A percentile compares a stretch with the other conserved stretches of the same genome.
phyloP scores from a whole-genome alignment of 2,329 filamentous ascomycete genomes.

The Claviceps pusilla region DNA sequence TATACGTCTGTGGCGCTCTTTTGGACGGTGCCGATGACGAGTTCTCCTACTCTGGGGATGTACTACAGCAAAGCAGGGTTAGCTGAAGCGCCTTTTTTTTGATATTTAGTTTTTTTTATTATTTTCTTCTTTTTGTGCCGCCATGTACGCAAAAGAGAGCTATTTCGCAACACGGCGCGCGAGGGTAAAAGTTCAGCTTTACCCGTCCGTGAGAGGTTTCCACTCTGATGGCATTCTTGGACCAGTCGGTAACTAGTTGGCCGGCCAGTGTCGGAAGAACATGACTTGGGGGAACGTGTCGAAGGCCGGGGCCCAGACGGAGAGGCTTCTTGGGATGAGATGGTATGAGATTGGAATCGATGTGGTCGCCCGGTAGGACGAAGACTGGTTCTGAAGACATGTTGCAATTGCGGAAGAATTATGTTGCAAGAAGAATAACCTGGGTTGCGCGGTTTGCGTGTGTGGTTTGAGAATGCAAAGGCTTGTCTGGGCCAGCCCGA shows the following conservation, averaged over 20 bases:
- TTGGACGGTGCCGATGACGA: constrained; percentile 75
- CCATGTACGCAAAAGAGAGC: background rate
- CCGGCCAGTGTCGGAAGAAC: constrained; percentile 55
- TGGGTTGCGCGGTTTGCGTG: background rate
- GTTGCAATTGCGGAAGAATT: no score
- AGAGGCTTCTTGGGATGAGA: constrained; percentile 54
- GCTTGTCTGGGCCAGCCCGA: background rate
- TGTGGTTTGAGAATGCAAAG: background rate
- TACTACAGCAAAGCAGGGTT: constrained; percentile 38
- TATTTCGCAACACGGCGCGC: no score
- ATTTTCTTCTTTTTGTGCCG: background rate
- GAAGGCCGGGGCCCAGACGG: constrained; percentile 70
- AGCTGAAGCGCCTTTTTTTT: no score
- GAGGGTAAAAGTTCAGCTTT: constrained; percentile 14
- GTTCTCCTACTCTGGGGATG: constrained; percentile 61
- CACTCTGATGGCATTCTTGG: constrained; percentile 66
- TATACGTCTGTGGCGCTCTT: constrained; percentile 63
- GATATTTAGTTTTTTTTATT: no score
- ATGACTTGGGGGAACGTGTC: constrained; percentile 62
- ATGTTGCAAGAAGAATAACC: no score
- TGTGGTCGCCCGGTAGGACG: constrained; percentile 67
- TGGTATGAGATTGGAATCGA: constrained; percentile 53
- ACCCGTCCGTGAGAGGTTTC: constrained; percentile 58
- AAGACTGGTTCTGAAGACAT: constrained; percentile 47
- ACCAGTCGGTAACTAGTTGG: constrained; percentile 49